A percentile compares a stretch with the other conserved stretches of the same genome.
Conservation (phyloP, 441 rosid species). For the Pelargonium cotyledonis region DNA sequence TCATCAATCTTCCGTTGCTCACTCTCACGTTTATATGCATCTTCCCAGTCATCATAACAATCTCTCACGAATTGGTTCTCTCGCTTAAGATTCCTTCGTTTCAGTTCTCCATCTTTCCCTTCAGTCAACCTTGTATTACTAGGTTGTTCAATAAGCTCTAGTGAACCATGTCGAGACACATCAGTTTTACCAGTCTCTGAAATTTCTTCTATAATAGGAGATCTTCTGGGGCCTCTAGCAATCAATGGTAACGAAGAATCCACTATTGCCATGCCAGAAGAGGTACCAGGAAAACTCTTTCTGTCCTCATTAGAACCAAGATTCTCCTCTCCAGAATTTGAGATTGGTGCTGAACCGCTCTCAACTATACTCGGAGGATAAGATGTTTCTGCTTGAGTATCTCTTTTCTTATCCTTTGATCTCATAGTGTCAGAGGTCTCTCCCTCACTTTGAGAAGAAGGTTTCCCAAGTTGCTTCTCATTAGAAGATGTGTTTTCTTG, state of each 20-base stretch:
- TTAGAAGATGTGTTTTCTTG: conserved; percentile 37
- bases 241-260: conserved; percentile 34
- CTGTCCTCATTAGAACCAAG: conserved; percentile 30
- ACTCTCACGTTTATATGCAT: conserved; percentile 61
- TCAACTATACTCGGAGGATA: conserved; percentile 33
- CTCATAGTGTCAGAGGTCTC: conserved; percentile 28
- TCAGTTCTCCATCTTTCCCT: conserved; percentile 39
- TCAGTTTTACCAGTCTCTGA: conserved; percentile 30
- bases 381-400: conserved; percentile 30
- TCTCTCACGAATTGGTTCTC: conserved; percentile 62
- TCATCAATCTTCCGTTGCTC: conserved; percentile 74
- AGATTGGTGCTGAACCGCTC: conserved; percentile 37
- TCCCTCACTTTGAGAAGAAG: conserved; percentile 31
- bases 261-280: conserved; percentile 32
- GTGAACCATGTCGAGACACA: conserved; percentile 33
- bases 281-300: conserved; percentile 28
- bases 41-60: conserved; percentile 97
- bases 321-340: conserved; percentile 35
- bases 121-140: conserved; percentile 31
- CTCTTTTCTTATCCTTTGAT: conserved; percentile 27
- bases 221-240: conserved; percentile 32
- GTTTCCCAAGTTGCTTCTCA: conserved; percentile 29
- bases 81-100: conserved; percentile 63
- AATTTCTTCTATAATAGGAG: conserved; percentile 36
- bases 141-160: conserved; percentile 35